These are phyloP conservation scores for Ehretia macrophylla DNA, from an alignment of 257 asterid genomes.

Conservation along the genomic window DNA sequence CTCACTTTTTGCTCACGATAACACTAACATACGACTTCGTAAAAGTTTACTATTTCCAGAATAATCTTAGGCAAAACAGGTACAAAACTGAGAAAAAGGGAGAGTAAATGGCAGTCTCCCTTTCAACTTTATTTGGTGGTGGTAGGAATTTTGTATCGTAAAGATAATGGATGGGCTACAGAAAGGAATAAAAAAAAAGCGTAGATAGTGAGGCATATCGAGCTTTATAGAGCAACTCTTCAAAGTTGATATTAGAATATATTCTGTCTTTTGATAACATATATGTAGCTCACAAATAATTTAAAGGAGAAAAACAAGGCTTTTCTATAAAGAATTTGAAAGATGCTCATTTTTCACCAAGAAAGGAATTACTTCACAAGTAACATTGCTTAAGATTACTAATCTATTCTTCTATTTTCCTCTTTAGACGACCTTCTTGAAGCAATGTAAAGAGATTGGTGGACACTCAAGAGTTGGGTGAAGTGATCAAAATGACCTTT, in stretches of 20 bases:
- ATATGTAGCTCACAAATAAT: conserved; percentile 12
- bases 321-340: conserved; percentile 4
- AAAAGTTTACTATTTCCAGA: too few species aligned
- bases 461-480: too few species aligned
- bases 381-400: background rate
- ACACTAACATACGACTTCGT: too few species aligned
- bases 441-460: too few species aligned
- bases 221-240: conserved; percentile 24
- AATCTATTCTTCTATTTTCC: too few species aligned
- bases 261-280: conserved; percentile 22
- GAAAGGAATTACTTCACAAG: conserved; percentile 7
- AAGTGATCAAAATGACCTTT: too few species aligned
- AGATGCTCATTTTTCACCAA: conserved; percentile 18
- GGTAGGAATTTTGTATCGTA: conserved; percentile 18
- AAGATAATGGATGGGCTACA: conserved; percentile 6
- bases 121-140: conserved; percentile 21
- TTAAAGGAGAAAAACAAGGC: conserved; percentile 12
- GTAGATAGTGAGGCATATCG: conserved; percentile 35
- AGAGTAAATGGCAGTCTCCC: too few species aligned
- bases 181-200: conserved; percentile 9
- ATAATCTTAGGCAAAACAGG: too few species aligned
- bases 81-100: too few species aligned
- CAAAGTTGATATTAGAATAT: conserved; percentile 30
- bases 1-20: too few species aligned
- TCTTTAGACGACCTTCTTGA: too few species aligned